These are phyloP conservation scores for Umbelopsis sp. DNA, from an alignment of 371 early-diverging fungal species.

Conservation along the genomic window DNA sequence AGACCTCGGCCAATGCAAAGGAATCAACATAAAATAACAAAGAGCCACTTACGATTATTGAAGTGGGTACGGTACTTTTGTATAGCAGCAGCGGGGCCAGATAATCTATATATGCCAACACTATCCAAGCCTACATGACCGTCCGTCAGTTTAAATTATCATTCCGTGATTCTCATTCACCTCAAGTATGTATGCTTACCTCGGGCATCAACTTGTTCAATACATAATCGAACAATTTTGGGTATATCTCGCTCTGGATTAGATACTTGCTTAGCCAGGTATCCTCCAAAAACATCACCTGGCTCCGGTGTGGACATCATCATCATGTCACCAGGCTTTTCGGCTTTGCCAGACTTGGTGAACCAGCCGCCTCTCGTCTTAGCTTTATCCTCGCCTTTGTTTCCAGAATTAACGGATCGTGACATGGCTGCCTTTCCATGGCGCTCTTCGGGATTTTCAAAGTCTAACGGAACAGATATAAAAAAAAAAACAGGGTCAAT, in stretches of 20 bases:
- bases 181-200: slow-evolving; percentile 31
- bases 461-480: background rate
- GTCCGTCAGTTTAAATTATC: background rate
- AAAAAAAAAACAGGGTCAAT: background rate
- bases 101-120: slow-evolving; percentile 84
- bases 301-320: slow-evolving; percentile 2
- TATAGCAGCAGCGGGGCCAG: slow-evolving; percentile 76
- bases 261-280: slow-evolving; percentile 27
- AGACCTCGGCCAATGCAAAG: background rate
- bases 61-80: slow-evolving; percentile 65
- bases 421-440: background rate
- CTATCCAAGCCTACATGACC: slow-evolving; percentile 44
- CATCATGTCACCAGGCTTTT: background rate
- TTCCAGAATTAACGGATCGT: background rate
- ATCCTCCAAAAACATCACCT: slow-evolving; percentile 71
- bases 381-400: slow-evolving; percentile 11
- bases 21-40: background rate
- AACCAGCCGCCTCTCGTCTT: slow-evolving; percentile 21
- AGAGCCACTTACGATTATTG: slow-evolving; percentile 51
- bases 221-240: slow-evolving; percentile 64
- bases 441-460: slow-evolving; percentile 1
- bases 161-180: too few species aligned
- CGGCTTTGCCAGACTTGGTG: slow-evolving; percentile 12
- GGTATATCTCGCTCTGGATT: slow-evolving; percentile 52
- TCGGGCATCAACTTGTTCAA: slow-evolving; percentile 68